These are phyloP conservation scores for Nicotiana tabacum DNA, from an alignment of 257 asterid genomes.

Conservation along the genomic window DNA sequence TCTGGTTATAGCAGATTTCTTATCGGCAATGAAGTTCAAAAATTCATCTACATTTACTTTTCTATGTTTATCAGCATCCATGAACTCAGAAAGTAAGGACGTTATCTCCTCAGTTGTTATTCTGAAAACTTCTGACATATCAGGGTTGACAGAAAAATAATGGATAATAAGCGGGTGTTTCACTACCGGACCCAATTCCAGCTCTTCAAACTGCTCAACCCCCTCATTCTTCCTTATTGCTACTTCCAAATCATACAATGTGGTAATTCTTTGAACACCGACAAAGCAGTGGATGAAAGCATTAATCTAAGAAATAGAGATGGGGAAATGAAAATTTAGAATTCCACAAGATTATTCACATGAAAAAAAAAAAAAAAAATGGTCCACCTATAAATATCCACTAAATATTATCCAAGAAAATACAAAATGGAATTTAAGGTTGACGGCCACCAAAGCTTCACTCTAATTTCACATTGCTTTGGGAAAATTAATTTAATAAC, in stretches of 20 bases:
- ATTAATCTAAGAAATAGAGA: conserved; percentile 47
- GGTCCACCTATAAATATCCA: not conserved
- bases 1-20: conserved; percentile 42
- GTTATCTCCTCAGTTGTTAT: conserved; percentile 66
- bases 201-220: conserved; percentile 64
- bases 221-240: conserved; percentile 85
- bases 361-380: not conserved
- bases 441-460: not conserved
- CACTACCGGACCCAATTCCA: conserved; percentile 86
- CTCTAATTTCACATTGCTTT: conserved; percentile 10
- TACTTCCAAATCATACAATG: conserved; percentile 75
- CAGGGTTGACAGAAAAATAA: conserved; percentile 62
- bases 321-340: not conserved
- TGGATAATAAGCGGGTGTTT: conserved; percentile 70
- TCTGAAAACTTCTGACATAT: conserved; percentile 49
- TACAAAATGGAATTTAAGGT: not conserved
- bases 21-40: conserved; percentile 60
- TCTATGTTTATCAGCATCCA: conserved; percentile 34
- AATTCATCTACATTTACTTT: conserved; percentile 42
- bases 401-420: not conserved
- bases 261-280: conserved; percentile 68
- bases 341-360: not conserved
- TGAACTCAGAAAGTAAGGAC: conserved; percentile 58
- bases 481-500: not conserved
- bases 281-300: conserved; percentile 90